Evolutionary conservation across 306 rosid genomes (phyloP).

Genomic region (Vachellia pachyceras): DNA sequence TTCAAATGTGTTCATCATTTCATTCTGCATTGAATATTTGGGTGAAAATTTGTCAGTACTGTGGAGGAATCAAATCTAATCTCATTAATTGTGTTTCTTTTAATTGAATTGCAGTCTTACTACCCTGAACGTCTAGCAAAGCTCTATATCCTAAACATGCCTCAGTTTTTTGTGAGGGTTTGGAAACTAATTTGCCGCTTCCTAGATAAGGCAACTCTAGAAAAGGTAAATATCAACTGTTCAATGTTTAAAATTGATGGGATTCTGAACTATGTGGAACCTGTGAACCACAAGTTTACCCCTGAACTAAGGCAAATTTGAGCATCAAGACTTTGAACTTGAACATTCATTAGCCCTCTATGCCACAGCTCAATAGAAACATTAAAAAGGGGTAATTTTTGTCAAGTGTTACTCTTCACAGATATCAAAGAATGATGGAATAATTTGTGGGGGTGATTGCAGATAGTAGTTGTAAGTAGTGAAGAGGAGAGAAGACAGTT

Average conservation of each 20-base stretch:
- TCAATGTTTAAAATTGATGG: background rate
- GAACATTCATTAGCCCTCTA: background rate
- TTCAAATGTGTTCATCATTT: too few relatives aligned
- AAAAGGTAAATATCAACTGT: slow-evolving; percentile 61
- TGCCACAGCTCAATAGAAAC: background rate
- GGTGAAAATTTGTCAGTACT: too few relatives aligned
- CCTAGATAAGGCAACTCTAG: slow-evolving; percentile 78
- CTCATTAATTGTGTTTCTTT: background rate
- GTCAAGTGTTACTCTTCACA: background rate
- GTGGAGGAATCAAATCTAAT: background rate
- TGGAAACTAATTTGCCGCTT: slow-evolving; percentile 88
- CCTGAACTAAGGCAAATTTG: background rate
- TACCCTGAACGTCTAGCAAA: slow-evolving; percentile 91
- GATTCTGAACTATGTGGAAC: too few relatives aligned
- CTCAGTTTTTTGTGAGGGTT: slow-evolving; percentile 83
- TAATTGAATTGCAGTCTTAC: slow-evolving; percentile 68
- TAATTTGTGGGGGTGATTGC: slow-evolving; percentile 47
- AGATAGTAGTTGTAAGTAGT: slow-evolving; percentile 75
- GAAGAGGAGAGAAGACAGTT: slow-evolving; percentile 67
- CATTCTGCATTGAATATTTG: too few relatives aligned
- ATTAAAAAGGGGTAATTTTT: background rate
- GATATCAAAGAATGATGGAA: background rate
- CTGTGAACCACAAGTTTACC: too few relatives aligned
- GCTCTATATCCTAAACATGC: slow-evolving; percentile 78
- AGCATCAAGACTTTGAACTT: background rate